Evolutionary conservation across 164 flowering plant genomes (phyloP), one percentile per base, ranked within the genome.

Genomic region (Pachysandra terminalis): DNA sequence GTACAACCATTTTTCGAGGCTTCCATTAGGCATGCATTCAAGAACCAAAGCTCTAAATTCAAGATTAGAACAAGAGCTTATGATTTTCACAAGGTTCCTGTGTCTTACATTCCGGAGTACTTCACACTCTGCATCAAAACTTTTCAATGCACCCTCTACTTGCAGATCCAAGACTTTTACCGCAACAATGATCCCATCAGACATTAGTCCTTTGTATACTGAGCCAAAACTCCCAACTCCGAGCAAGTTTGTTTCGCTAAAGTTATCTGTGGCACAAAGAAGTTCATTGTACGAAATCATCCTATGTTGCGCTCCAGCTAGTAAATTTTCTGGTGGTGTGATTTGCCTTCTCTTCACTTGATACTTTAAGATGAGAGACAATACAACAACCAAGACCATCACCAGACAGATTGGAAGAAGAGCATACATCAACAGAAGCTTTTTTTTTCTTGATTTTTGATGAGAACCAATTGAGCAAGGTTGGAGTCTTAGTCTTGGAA

Each of bases 61-160:
- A 32, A 59, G 41, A 32, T 59, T 59, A 28, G 63, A 62, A 27
- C 65, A 62, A 16, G 27, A 21, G n/a, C 28, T 62, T 25, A 62
- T 45, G 21, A 62, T 62, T 21, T 62, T 62, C 15, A 16, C 54
- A 23, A 62, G 65, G 40, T 62, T 62, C 22, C 65, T n/a, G 24
- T 62, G 65, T 3, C 53, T 25, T 9, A 62, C 45, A 23, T 23
- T 41, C 19, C n/a, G 15, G 28, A 62, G 41, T 14, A 62, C 65
- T 62, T 62, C 28, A 3, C 65, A 62, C 22, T 62, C 65, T 40
- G 9, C 32, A 15, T 62, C 54, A 23, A 62, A 62, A 62, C 65
- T 62, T 49, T 24, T 62, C 19, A 62, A 40, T 22, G 54, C 65
- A 7, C 35, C 65, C 8, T 62, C n/a, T 8, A 59, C 9, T 62